Conservation (phyloP, 176 grass and related monocot species). For the Bolboschoenus planiculmis region DNA sequence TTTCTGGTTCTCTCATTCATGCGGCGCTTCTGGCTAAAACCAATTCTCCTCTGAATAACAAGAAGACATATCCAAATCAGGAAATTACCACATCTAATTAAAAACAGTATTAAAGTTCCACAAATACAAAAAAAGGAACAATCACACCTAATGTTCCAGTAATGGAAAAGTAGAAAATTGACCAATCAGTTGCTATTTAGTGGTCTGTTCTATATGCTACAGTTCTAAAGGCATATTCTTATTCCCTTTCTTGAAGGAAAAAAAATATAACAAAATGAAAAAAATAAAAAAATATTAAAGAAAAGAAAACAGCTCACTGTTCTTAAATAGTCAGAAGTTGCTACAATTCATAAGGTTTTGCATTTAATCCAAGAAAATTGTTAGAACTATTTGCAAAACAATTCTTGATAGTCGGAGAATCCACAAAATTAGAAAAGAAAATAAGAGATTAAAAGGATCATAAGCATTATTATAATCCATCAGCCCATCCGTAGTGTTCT, state of each 20-base stretch:
- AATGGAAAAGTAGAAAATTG: background rate
- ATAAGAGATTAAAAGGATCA: background rate
- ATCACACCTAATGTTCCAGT: background rate
- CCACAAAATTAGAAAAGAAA: background rate
- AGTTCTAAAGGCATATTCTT: background rate
- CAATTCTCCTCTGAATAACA: conserved; percentile 48
- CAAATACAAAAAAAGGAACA: background rate
- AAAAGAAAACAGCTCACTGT: background rate
- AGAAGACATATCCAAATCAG: conserved; percentile 18
- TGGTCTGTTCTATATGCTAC: background rate
- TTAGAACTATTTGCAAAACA: background rate
- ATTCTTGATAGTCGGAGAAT: background rate
- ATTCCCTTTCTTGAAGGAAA: background rate
- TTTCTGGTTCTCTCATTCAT: conserved; percentile 44
- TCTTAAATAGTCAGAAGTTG: background rate
- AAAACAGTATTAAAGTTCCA: conserved; percentile 9
- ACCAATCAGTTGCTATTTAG: background rate
- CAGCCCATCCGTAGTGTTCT: background rate
- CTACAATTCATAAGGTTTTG: background rate
- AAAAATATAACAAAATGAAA: background rate
- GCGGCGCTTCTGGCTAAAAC: conserved; percentile 49
- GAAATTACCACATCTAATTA: conserved; percentile 15
- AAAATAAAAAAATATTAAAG: background rate
- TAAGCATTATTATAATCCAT: background rate
- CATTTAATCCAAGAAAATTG: background rate